These are phyloP conservation scores for Pichia sp. DNA, from an alignment of 1,139 yeast species.

Conservation along the genomic window DNA sequence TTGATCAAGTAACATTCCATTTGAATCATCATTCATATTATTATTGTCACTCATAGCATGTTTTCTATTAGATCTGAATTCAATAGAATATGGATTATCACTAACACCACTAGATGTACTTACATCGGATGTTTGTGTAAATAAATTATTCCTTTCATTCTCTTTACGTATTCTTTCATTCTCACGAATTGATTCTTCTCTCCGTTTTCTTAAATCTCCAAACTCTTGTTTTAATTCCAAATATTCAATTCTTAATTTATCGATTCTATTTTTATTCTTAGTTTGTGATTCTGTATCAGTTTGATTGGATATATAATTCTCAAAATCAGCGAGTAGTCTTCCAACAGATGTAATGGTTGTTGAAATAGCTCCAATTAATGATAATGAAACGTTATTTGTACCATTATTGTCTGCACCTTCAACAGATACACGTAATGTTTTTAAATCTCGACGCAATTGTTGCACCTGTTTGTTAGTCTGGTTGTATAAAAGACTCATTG, in stretches of 20 bases:
- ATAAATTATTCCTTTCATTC: constrained; percentile 30
- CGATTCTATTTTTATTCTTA: constrained; percentile 60
- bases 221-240: constrained; percentile 52
- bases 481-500: constrained; percentile 72
- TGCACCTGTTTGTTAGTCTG: constrained; percentile 86
- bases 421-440: constrained; percentile 47
- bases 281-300: constrained; percentile 48
- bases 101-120: constrained; percentile 43
- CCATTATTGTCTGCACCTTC: constrained; percentile 18
- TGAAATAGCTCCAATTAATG: constrained; percentile 68
- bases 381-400: constrained; percentile 50
- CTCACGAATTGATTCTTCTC: constrained; percentile 44
- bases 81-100: constrained; percentile 56
- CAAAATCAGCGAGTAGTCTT: constrained; percentile 74
- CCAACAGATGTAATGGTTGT: constrained; percentile 72
- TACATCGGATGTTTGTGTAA: constrained; percentile 30
- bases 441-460: constrained; percentile 61
- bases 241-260: constrained; percentile 55
- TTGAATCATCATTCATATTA: constrained; percentile 18
- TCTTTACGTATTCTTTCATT: constrained; percentile 14
- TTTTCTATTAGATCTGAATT: constrained; percentile 30
- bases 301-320: constrained; percentile 58
- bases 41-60: no score
- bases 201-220: constrained; percentile 53
- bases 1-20: constrained; percentile 55